Evolutionary conservation across 345 rosid genomes (phyloP).

Genomic region (Linum usitatissimum): DNA sequence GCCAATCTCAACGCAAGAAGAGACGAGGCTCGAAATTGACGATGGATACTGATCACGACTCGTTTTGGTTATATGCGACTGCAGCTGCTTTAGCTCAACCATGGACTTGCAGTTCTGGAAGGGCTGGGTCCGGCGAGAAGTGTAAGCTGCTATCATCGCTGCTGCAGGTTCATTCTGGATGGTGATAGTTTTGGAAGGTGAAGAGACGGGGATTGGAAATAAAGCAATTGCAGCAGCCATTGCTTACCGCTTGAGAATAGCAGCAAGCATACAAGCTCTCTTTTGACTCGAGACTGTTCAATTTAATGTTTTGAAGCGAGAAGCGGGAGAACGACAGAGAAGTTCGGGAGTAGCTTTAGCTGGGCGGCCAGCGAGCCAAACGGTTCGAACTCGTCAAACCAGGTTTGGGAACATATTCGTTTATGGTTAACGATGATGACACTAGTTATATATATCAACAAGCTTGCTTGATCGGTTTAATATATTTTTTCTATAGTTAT

Average conservation of each 20-base stretch:
- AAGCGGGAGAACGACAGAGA: background rate
- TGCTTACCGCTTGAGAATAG: background rate
- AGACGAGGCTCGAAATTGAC: conserved; percentile 24
- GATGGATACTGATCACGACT: conserved; percentile 22
- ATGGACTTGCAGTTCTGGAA: conserved; percentile 32
- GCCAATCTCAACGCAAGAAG: conserved; percentile 36
- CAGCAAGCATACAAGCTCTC: too few species aligned
- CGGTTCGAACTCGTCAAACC: too few species aligned
- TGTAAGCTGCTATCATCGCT: background rate
- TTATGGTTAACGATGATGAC: too few species aligned
- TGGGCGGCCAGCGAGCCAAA: too few species aligned
- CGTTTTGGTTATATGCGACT: conserved; percentile 26
- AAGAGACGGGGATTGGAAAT: background rate
- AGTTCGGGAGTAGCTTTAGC: too few species aligned
- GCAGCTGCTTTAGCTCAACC: conserved; percentile 30
- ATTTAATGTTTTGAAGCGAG: background rate
- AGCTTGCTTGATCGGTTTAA: too few species aligned
- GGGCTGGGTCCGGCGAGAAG: conserved; percentile 11
- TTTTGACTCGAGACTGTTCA: background rate
- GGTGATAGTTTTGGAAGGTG: background rate
- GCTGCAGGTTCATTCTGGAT: background rate
- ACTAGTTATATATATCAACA: too few species aligned
- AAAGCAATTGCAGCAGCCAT: background rate
- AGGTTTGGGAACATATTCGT: too few species aligned
- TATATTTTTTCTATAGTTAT: too few species aligned